These are phyloP conservation scores for Lantana camara DNA, from an alignment of 257 asterid species.

Conservation along the genomic window DNA sequence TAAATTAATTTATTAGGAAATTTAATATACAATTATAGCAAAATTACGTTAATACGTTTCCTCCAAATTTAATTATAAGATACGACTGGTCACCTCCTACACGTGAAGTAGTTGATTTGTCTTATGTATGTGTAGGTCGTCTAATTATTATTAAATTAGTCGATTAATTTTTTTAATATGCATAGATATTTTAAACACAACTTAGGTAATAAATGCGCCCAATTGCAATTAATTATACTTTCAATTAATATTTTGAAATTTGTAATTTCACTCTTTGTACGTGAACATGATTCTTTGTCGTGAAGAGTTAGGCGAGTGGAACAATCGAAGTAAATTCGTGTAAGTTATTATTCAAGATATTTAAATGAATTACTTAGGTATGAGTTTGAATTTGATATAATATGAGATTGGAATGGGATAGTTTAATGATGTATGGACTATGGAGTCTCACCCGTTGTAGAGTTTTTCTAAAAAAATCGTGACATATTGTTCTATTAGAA, in stretches of 20 bases:
- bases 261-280: neutral
- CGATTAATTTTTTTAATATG: neutral
- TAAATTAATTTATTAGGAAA: constrained; percentile 4
- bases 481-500: too few relatives aligned
- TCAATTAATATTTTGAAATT: too few relatives aligned
- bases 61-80: constrained; percentile 5
- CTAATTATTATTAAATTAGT: neutral
- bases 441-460: too few relatives aligned
- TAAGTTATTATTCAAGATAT: too few relatives aligned
- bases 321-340: too few relatives aligned
- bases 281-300: too few relatives aligned
- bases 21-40: neutral
- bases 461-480: too few relatives aligned
- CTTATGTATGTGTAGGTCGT: constrained; percentile 2
- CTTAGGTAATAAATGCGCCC: neutral
- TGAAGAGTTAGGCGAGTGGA: too few relatives aligned
- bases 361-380: too few relatives aligned
- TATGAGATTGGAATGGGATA: too few relatives aligned
- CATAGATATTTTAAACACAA: neutral
- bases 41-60: neutral
- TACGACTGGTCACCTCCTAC: neutral
- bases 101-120: neutral
- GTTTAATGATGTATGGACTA: too few relatives aligned
- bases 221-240: neutral
- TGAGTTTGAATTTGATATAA: too few relatives aligned